A percentile compares a stretch with the other conserved stretches of the same genome.
These are phyloP conservation scores for Holtermannia corniformis DNA, from an alignment of 768 basidiomycete genomes.

Conservation along the genomic window DNA sequence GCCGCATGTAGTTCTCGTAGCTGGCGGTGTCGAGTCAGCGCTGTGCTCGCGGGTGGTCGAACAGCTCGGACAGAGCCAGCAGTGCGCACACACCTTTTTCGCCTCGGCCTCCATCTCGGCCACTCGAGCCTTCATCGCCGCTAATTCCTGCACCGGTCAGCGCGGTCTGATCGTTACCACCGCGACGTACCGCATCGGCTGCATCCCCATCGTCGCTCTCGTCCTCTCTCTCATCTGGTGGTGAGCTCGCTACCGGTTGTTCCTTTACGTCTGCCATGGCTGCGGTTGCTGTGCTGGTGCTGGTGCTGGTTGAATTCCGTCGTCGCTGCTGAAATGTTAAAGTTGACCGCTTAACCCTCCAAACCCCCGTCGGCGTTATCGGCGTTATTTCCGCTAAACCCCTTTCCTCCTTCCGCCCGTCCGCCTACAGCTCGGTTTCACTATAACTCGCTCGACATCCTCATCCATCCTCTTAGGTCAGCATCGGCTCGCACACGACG, in stretches of 20 bases:
- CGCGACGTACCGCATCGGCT: conserved; percentile 28
- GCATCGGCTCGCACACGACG: too few species aligned
- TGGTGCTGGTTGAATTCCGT: neutral
- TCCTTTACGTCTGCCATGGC: conserved; percentile 3
- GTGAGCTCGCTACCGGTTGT: neutral
- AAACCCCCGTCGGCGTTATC: too few species aligned
- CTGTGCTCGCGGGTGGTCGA: neutral
- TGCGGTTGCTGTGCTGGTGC: too few species aligned
- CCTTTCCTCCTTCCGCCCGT: too few species aligned
- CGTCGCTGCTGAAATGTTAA: neutral
- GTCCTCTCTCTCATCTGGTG: neutral
- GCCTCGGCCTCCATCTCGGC: conserved; percentile 41
- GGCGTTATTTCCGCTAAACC: too few species aligned
- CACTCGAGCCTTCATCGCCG: conserved; percentile 38
- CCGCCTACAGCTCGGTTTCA: too few species aligned
- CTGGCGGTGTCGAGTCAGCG: conserved; percentile 1
- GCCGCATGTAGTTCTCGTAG: conserved; percentile 2
- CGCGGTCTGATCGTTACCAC: neutral
- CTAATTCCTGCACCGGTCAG: conserved; percentile 33
- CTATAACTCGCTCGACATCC: too few species aligned
- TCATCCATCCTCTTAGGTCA: too few species aligned
- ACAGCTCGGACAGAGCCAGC: too few species aligned
- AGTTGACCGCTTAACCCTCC: neutral
- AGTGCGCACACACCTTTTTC: conserved; percentile 28
- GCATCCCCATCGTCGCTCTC: conserved; percentile 3